Base-by-base conservation (phyloP, 306 rosid genomes). In the Medicago lupulina region DNA sequence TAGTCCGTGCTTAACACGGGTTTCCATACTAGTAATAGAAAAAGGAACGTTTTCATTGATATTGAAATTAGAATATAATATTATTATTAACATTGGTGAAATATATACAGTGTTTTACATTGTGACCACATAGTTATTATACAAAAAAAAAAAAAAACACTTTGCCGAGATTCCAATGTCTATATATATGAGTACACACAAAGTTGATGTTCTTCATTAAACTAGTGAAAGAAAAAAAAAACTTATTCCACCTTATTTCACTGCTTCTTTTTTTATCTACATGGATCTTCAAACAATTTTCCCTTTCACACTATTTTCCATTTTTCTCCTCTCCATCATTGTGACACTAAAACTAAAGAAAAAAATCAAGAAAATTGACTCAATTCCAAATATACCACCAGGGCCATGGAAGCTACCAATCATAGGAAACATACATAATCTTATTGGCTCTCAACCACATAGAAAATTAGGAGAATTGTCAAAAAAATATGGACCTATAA, bases 401-500 rank as follows among this genome's bases (percentile, higher is more conserved):
- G 76, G 67, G n/a, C 76, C 67, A 73, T 40, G 76, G 67, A 73
- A 73, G 55, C 54, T 73, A 57, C 67, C 76, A 4, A 73, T 73
- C 15, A 34, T 77, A 59, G 81, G 81, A 46, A 69, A 57, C 39
- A 79, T 72, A 53, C 59, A 12, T 16, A 64, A 79, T 40, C 60
- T 71, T 40, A 2, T 72, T 43, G 63, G 51, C 7, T 38, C 79
- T 40, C 75, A 70, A 1, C 84, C 90, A 40, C 75, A 86, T 53
- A 66, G 59, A 25, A 36, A 67, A 38, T 55, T 81, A 21, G 62
- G 86, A 75, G 82, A 81, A 15, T 38, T 84, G 13, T 59, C 86
- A 43, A 53, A 55, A 17, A 64, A 28, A 63, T 76, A 84, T 65
- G 90, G 83, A 16, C 87, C 86, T 6, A 21, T 86, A 18, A 86